Base-by-base conservation (phyloP, 2,329 filamentous ascomycete species). In the Colletotrichum neosansevieriae region DNA sequence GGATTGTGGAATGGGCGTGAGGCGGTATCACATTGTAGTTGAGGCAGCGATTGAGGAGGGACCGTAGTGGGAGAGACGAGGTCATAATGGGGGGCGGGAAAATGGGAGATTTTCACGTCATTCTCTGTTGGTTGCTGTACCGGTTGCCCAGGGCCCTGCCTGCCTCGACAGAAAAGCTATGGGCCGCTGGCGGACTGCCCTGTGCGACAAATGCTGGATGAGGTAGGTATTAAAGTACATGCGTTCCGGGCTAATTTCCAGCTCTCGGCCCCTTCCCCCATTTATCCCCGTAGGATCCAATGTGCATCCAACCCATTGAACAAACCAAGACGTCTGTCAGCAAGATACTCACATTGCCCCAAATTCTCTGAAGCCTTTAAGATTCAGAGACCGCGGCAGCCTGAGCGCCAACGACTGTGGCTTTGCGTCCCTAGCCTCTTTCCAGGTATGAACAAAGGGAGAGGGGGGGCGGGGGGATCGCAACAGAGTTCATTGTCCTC, bases 1-100 rank as follows among this genome's bases (percentile, higher is more conserved):
- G 59, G 29, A 73, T 74, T 86, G 86, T 12, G 75, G 76, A 58
- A 76, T 85, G 60, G 86, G 85, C 70, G 54, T 66, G 24, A 6
- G 15, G 15, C 45, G 40, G 44, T 63, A 32, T 69, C 50, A 67
- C 67, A 69, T 69, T 19, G 67, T 69, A 67, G 49, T 57, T 44
- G 66, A 44, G 7, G 32, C 29, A 57, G 19, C 17, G 38, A 63
- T 45, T 36, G 58, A 56, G 24, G 34, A 50, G 42, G 36, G 58
- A 40, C 17, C 11, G 63, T 58, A 54, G 54, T 21, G 47, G 44
- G 67, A 38, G 36, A 17, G 29, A 59, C 21, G 19, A 36, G 47
- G 44, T 9, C 21, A 40, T 13, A 32, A 53, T 21, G 40, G 19
- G 49, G 21, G 67, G 44, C 24, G 19, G 53, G 49, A 15, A 24